phyloP scores from a whole-genome alignment of 1,284 basidiomycete genomes.

The Naganishia sp. region DNA sequence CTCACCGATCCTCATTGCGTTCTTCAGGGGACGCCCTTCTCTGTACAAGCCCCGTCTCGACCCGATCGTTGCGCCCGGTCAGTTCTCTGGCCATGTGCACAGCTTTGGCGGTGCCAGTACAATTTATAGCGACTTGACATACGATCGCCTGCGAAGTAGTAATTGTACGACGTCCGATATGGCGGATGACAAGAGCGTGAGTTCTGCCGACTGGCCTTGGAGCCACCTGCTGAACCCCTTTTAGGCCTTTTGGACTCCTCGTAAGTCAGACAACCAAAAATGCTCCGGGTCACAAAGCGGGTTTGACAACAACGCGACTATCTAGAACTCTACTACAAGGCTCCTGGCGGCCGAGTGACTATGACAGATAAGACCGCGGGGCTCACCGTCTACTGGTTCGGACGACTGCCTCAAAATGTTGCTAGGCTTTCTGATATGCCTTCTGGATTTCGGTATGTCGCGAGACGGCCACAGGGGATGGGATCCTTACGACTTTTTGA shows the following conservation, averaged over 20 bases:
- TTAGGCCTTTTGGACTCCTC: conserved; percentile 22
- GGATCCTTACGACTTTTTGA: background rate
- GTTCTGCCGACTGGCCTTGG: background rate
- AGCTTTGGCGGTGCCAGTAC: conserved; percentile 19
- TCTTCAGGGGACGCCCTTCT: conserved; percentile 13
- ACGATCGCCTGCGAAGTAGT: conserved; percentile 20
- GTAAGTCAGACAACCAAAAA: background rate
- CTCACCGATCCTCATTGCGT: background rate
- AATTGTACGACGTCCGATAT: conserved; percentile 27
- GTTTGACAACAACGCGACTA: no score
- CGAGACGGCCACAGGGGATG: background rate
- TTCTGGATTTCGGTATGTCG: conserved; percentile 8
- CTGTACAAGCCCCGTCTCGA: conserved; percentile 22
- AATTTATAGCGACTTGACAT: conserved; percentile 19
- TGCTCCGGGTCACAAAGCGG: background rate
- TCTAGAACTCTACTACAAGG: conserved; percentile 16
- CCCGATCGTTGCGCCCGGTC: conserved; percentile 13
- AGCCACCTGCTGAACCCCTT: background rate
- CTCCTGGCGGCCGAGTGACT: background rate
- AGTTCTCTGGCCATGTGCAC: conserved; percentile 25
- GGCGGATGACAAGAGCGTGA: conserved; percentile 22
- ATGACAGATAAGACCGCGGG: conserved; percentile 7
- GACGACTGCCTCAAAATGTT: conserved; percentile 12
- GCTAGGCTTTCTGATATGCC: conserved; percentile 11
- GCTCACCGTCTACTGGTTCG: conserved; percentile 20